phyloP scores from a whole-genome alignment of 805 yeast genomes.

The Metschnikowia continentalis region DNA sequence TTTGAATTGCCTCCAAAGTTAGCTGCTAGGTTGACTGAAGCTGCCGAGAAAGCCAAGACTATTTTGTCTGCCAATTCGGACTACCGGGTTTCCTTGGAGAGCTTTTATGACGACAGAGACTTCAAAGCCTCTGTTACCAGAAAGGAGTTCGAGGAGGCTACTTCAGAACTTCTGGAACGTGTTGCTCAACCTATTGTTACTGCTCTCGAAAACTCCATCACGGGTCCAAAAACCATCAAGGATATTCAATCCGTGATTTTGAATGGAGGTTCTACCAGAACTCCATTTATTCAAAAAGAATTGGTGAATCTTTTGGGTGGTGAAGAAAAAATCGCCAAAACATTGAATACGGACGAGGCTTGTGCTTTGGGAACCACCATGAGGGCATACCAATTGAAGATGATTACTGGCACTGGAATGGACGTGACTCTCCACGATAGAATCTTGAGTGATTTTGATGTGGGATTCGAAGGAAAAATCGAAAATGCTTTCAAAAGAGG shows the following conservation, averaged over 20 bases:
- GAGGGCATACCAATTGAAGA: conserved; percentile 64
- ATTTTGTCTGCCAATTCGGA: conserved; percentile 86
- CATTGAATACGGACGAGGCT: conserved; percentile 94
- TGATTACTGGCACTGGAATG: conserved; percentile 51
- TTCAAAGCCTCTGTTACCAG: conserved; percentile 65
- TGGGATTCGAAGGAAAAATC: conserved; percentile 25
- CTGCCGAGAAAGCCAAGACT: conserved; percentile 85
- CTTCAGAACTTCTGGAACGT: conserved; percentile 41
- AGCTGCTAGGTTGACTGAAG: conserved; percentile 64
- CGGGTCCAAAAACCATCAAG: conserved; percentile 18
- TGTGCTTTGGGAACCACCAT: conserved; percentile 87
- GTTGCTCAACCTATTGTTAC: conserved; percentile 52
- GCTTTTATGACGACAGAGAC: conserved; percentile 69
- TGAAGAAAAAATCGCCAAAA: conserved; percentile 62
- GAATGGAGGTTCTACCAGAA: conserved; percentile 88
- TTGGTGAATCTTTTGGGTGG: conserved; percentile 49
- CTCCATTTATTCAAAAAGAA: conserved; percentile 76
- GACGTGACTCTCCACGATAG: conserved; percentile 58
- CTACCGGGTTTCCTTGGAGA: conserved; percentile 71
- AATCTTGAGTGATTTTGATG: conserved; percentile 45
- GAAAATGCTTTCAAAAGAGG: conserved; percentile 46
- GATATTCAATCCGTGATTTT: conserved; percentile 65
- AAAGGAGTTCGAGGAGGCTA: conserved; percentile 68
- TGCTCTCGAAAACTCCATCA: conserved; percentile 40
- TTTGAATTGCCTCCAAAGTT: conserved; percentile 53